Evolutionary conservation across 805 yeast genomes (phyloP), one percentile per base, ranked within the genome.

Genomic region (Candida silvicultrix): DNA sequence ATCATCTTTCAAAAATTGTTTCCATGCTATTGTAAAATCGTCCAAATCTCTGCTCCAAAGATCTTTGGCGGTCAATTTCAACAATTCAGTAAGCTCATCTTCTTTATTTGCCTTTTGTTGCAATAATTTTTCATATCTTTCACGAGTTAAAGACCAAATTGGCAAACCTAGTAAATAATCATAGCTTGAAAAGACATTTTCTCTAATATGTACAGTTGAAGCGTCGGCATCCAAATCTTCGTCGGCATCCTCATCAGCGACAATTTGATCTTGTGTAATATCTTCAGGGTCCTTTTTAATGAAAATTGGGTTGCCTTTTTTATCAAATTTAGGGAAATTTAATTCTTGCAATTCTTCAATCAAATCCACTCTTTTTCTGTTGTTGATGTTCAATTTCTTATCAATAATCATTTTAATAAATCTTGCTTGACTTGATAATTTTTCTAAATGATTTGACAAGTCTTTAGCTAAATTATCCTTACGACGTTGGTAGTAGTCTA

Each of bases 131-230:
- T 88, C 90, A 60, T 90, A 94, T 56, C 94, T 78, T 66, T 94
- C 99, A 48, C 74, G 75, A 0, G 99, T 92, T 60, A 94, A 77
- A 35, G 97, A 85, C 94, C 97, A 89, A 52, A 94, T 82, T 32
- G 89, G 79, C 96, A 94, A 86, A 45, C 94, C 95, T 44, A 94
- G 72, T 51, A 94, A 72, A 56, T 94, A 94, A 58, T 94, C 98
- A 64, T 80, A 92, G 7, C 83, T 73, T 10, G 89, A 78, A 43
- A 74, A 73, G 15, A 77, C 67, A 21, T 80, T 83, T 42, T 59
- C 76, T 63, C 64, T 71, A 15, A 66, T 64, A 41, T 70, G 72
- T n/a, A 68, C 65, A 12, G 55, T 68, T 15, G 64, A 60, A 36
- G 63, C 65, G 9, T 54, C 65, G 23, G 59, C 72, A 18, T 56